Percentiles rank a stretch among this genome's conserved stretches.
These are phyloP conservation scores for Dendrobium catenatum DNA, from an alignment of 106 monocot species.

Conservation along the genomic window DNA sequence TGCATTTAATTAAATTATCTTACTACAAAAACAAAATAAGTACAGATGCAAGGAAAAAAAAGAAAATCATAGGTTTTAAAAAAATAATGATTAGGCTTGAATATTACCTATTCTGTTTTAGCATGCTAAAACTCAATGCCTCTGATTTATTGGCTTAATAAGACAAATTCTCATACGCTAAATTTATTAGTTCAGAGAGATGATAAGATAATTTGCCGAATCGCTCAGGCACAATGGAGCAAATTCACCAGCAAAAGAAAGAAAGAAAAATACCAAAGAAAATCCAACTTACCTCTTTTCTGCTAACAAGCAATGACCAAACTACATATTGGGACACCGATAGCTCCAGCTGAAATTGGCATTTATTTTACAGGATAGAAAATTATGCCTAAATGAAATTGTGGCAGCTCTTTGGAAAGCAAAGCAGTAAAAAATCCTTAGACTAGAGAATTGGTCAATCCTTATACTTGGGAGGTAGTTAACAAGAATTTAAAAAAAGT, in stretches of 20 bases:
- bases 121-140: background rate
- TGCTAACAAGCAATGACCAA: background rate
- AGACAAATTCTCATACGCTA: background rate
- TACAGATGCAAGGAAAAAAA: background rate
- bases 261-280: background rate
- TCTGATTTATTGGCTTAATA: background rate
- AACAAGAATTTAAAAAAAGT: too few relatives aligned
- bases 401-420: too few relatives aligned
- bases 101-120: background rate
- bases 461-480: too few relatives aligned
- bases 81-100: background rate
- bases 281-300: background rate
- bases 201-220: background rate
- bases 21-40: background rate
- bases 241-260: background rate
- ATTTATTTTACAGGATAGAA: background rate
- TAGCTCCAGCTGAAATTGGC: background rate
- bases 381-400: too few relatives aligned
- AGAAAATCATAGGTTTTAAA: background rate
- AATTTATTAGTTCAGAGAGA: background rate
- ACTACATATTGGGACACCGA: background rate
- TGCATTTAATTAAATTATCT: conserved; percentile 1
- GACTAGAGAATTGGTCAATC: too few relatives aligned
- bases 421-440: too few relatives aligned
- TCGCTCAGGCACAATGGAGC: background rate